A percentile compares a stretch with the other conserved stretches of the same genome.
phyloP scores from a whole-genome alignment of 2,329 filamentous ascomycete genomes.

The Cryphonectria parasitica region DNA sequence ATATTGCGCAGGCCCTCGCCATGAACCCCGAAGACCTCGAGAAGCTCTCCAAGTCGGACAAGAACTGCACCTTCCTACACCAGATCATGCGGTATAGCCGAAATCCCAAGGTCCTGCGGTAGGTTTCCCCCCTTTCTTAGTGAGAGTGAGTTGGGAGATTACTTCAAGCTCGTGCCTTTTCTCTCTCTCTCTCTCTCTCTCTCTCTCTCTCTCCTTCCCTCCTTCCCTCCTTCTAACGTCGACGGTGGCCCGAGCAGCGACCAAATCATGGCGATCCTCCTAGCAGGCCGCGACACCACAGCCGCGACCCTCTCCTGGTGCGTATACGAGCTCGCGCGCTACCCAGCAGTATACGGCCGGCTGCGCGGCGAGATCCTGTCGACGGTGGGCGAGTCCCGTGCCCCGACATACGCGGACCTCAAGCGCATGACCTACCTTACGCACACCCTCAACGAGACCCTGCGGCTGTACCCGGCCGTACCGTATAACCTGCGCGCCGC shows the following conservation, averaged over 20 bases:
- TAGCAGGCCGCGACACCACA: constrained; percentile 71
- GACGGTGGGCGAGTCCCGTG: constrained; percentile 36
- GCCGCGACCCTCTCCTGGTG: constrained; percentile 48
- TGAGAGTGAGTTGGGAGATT: not conserved
- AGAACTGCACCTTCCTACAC: constrained; percentile 76
- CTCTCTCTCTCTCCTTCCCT: not conserved
- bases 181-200: not conserved
- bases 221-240: not conserved
- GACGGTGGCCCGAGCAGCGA: constrained; percentile 45
- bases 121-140: not conserved
- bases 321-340: constrained; percentile 42
- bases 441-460: constrained; percentile 47
- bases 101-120: constrained; percentile 62
- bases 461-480: constrained; percentile 36
- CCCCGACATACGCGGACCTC: constrained; percentile 53
- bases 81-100: constrained; percentile 73
- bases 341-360: constrained; percentile 42
- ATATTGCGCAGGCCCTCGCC: constrained; percentile 67
- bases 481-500: constrained; percentile 37
- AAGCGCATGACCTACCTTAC: constrained; percentile 54
- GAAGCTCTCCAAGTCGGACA: constrained; percentile 68
- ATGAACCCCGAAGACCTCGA: constrained; percentile 69
- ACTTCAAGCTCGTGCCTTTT: not conserved
- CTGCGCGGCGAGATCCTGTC: constrained; percentile 42
- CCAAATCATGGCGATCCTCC: constrained; percentile 72